Conservation (phyloP, 2,329 filamentous ascomycete species). For the Calycina herbarum region DNA sequence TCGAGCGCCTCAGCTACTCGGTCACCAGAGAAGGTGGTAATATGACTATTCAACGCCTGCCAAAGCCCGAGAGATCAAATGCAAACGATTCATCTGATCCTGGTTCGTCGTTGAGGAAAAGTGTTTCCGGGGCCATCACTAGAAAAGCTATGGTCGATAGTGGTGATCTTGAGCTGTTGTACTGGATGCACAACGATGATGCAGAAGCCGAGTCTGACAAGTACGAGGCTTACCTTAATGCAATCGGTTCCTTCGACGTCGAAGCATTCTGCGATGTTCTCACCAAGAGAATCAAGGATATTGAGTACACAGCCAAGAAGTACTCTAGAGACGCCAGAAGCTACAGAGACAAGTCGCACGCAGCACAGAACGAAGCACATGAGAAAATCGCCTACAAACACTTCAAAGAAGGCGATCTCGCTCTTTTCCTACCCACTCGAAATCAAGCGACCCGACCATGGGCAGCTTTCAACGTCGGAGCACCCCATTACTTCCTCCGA, state of each 20-base stretch:
- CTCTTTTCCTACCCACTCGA: conserved; percentile 87
- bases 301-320: conserved; percentile 89
- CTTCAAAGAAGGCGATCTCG: conserved; percentile 95
- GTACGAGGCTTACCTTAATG: conserved; percentile 73
- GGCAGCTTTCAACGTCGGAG: conserved; percentile 98
- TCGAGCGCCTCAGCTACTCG: conserved; percentile 85
- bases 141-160: conserved; percentile 59
- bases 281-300: conserved; percentile 86
- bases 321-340: conserved; percentile 85
- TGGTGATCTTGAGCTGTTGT: conserved; percentile 70
- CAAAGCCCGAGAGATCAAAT: conserved; percentile 61
- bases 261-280: conserved; percentile 83
- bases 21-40: conserved; percentile 71
- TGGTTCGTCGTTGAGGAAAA: conserved; percentile 50
- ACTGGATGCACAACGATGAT: conserved; percentile 76
- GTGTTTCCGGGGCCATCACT: conserved; percentile 51
- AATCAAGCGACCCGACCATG: conserved; percentile 94
- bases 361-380: conserved; percentile 79
- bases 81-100: conserved; percentile 60
- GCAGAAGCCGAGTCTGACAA: conserved; percentile 66
- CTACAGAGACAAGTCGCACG: conserved; percentile 84
- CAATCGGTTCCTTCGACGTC: conserved; percentile 76
- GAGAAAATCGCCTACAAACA: conserved; percentile 95
- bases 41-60: conserved; percentile 74
- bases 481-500: conserved; percentile 93